Evolutionary conservation across 2,329 filamentous ascomycete species (phyloP), one percentile per base, ranked within the genome.

Genomic region (Whalleya microplaca): DNA sequence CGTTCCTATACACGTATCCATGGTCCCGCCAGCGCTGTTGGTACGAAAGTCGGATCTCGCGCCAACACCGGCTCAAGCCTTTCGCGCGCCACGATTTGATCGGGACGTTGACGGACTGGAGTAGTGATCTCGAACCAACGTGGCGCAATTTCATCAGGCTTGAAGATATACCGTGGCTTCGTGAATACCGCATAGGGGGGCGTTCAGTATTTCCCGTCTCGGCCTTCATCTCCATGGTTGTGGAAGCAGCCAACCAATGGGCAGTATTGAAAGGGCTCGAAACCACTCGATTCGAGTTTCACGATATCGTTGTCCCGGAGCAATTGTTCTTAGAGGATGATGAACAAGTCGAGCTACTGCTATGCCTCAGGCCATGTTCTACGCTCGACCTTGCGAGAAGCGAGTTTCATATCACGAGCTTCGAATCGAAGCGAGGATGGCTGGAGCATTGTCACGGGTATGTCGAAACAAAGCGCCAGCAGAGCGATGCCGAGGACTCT

Each of bases 121-220:
- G 69, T 43, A 71, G 64, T 56, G 69, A 69, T 19, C 47, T 72
- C n/a, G 69, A 72, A 45, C 73, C 73, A 21, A 72, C 70, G 3
- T 76, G 74, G 74, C 69, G 74, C 42, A 75, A 75, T 59, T 60
- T 75, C 29, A 61, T 76, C 48, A 66, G 70, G 32, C 63, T 67
- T 1, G 70, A 72, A 21, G 72, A 74, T 45, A 50, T 75, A 12
- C 75, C 82, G 21, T 83, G 82, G 64, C 73, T 80, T 16, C 72
- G 77, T 47, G 78, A 81, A 58, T 80, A 81, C 70, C 64, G 69
- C 42, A 76, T 82, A 68, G 75, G 80, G 56, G 78, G 74, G 61
- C 74, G 78, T 51, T 73, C 75, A 48, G 74, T 80, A 50, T 81
- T 78, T 61, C 77, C 80, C 19, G 72, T 74, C 20, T 70, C 75